phyloP scores from a whole-genome alignment of 2,329 filamentous ascomycete genomes.

The Alternaria longipes region DNA sequence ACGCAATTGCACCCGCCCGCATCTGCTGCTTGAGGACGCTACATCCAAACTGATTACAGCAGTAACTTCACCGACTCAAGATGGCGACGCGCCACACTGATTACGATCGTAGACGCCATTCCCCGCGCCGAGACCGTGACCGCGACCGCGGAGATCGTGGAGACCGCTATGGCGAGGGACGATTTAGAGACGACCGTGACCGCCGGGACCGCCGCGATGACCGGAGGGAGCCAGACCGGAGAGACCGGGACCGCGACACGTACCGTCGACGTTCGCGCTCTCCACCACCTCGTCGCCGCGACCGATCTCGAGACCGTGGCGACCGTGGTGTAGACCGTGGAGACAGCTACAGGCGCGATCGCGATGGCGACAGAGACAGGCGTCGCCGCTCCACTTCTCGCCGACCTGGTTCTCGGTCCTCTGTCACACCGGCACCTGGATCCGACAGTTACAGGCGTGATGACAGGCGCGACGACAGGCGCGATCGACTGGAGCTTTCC shows the following conservation, averaged over 20 bases:
- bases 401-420: constrained; percentile 68
- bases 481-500: constrained; percentile 46
- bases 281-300: constrained; percentile 17
- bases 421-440: constrained; percentile 58
- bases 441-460: background rate
- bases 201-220: constrained; percentile 67
- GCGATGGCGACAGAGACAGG: constrained; percentile 67
- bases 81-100: constrained; percentile 72
- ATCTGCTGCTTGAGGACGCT: constrained; percentile 6
- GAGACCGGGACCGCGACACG: constrained; percentile 54
- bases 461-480: constrained; percentile 17
- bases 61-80: constrained; percentile 38
- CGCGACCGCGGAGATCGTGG: constrained; percentile 44
- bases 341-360: constrained; percentile 66
- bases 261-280: constrained; percentile 17
- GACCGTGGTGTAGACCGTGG: constrained; percentile 59
- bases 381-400: constrained; percentile 77
- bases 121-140: constrained; percentile 28
- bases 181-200: constrained; percentile 59
- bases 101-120: constrained; percentile 58
- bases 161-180: constrained; percentile 58
- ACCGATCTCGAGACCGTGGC: constrained; percentile 20
- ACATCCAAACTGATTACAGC: constrained; percentile 19
- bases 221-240: constrained; percentile 50
- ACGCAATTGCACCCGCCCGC: constrained; percentile 8